These are phyloP conservation scores for Pleurotus platypus DNA, from an alignment of 768 basidiomycete genomes.

Conservation along the genomic window DNA sequence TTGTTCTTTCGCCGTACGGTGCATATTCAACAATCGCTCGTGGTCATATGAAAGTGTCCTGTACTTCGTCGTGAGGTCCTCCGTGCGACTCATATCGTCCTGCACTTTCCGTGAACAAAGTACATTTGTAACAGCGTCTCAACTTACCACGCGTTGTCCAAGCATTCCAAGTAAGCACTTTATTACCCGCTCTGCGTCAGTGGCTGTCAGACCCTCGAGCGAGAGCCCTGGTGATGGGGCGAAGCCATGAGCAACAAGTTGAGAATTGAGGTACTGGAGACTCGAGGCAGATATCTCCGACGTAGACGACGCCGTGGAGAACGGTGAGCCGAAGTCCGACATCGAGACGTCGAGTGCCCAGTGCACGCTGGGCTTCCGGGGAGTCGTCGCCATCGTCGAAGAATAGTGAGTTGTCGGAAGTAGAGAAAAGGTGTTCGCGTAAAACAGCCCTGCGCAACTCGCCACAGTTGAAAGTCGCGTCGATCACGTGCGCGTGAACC, in stretches of 20 bases:
- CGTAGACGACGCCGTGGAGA: constrained; percentile 41
- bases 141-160: constrained; percentile 70
- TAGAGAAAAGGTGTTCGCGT: neutral
- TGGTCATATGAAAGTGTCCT: constrained; percentile 80
- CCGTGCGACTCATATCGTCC: constrained; percentile 77
- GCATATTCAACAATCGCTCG: constrained; percentile 67
- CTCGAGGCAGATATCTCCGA: constrained; percentile 54
- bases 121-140: neutral
- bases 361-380: constrained; percentile 42
- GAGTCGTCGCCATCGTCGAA: constrained; percentile 32
- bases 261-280: constrained; percentile 76
- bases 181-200: constrained; percentile 53
- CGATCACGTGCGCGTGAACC: no score
- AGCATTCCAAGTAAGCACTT: constrained; percentile 79
- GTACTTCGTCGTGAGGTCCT: constrained; percentile 70
- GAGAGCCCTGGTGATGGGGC: constrained; percentile 57
- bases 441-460: no score
- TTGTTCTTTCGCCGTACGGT: constrained; percentile 53
- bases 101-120: constrained; percentile 12
- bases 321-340: constrained; percentile 39
- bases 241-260: constrained; percentile 82
- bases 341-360: constrained; percentile 49
- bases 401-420: neutral
- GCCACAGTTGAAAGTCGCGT: no score
- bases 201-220: constrained; percentile 58